Evolutionary conservation across 352 stramenopile genomes (phyloP).

Genomic region (Phytophthora sp.): DNA sequence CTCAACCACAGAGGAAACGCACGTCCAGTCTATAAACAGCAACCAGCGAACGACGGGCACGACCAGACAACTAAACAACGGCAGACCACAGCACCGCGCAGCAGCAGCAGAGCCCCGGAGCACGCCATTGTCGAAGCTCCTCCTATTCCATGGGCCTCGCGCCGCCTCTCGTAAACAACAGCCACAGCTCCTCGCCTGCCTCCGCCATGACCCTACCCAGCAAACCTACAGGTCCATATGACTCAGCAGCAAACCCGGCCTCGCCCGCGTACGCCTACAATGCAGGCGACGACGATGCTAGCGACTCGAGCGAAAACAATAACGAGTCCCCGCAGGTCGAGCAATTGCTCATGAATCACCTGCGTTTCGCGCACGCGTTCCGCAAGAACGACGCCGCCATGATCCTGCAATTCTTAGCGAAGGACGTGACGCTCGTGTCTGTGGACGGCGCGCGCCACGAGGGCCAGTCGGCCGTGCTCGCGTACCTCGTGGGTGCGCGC

Average conservation of each 20-base stretch:
- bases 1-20: constrained; percentile 12
- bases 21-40: not conserved
- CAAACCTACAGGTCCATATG: constrained; percentile 14
- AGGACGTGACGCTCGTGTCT: constrained; percentile 60
- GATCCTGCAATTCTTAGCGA: constrained; percentile 69
- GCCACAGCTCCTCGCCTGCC: not conserved
- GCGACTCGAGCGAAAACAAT: constrained; percentile 18
- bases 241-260: constrained; percentile 19
- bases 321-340: constrained; percentile 38
- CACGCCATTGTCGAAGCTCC: constrained; percentile 20
- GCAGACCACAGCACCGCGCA: not conserved
- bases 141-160: constrained; percentile 30
- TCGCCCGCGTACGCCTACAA: constrained; percentile 29
- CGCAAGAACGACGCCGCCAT: constrained; percentile 76
- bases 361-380: constrained; percentile 70
- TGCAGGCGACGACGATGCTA: constrained; percentile 10
- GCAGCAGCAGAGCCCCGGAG: not conserved
- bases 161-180: constrained; percentile 9
- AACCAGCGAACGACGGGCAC: constrained; percentile 8
- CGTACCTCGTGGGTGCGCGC: constrained; percentile 65
- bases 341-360: constrained; percentile 61
- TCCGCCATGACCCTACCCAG: constrained; percentile 19
- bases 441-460: constrained; percentile 51
- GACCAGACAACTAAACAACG: constrained; percentile 5
- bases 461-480: constrained; percentile 71